Evolutionary conservation across 2,329 filamentous ascomycete genomes (phyloP).

Genomic region (Colletotrichum euphorbiae): DNA sequence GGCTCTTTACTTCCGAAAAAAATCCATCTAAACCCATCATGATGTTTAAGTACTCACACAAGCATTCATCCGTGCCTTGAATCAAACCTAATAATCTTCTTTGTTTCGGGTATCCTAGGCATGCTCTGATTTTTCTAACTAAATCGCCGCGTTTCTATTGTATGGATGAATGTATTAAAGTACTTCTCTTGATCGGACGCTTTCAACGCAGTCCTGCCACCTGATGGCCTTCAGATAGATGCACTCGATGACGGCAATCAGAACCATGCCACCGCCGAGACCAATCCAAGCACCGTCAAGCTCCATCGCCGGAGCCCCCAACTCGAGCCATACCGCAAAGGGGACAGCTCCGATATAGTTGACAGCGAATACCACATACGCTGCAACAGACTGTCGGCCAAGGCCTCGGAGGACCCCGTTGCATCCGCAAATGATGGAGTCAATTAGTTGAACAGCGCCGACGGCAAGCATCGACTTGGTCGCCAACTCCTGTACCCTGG

Average conservation of each 20-base stretch:
- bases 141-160: slow-evolving; percentile 8
- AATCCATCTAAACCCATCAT: no score
- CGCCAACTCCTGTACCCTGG: slow-evolving; percentile 46
- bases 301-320: slow-evolving; percentile 47
- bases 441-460: slow-evolving; percentile 50
- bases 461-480: slow-evolving; percentile 48
- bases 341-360: slow-evolving; percentile 55
- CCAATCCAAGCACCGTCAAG: slow-evolving; percentile 52
- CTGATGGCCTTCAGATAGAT: slow-evolving; percentile 47
- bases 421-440: slow-evolving; percentile 50
- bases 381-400: slow-evolving; percentile 52
- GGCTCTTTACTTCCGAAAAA: no score
- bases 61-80: no score
- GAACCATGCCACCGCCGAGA: slow-evolving; percentile 48
- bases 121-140: background rate
- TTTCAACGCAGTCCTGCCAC: slow-evolving; percentile 49
- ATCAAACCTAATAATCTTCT: background rate
- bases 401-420: slow-evolving; percentile 55
- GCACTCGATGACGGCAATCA: slow-evolving; percentile 48
- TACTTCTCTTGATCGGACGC: slow-evolving; percentile 46
- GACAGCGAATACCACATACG: slow-evolving; percentile 50
- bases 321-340: slow-evolving; percentile 52
- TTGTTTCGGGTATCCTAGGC: slow-evolving; percentile 7
- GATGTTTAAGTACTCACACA: no score
- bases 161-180: background rate